These are phyloP conservation scores for Calonectria honghensis DNA, from an alignment of 2,329 filamentous ascomycete species.

Conservation along the genomic window DNA sequence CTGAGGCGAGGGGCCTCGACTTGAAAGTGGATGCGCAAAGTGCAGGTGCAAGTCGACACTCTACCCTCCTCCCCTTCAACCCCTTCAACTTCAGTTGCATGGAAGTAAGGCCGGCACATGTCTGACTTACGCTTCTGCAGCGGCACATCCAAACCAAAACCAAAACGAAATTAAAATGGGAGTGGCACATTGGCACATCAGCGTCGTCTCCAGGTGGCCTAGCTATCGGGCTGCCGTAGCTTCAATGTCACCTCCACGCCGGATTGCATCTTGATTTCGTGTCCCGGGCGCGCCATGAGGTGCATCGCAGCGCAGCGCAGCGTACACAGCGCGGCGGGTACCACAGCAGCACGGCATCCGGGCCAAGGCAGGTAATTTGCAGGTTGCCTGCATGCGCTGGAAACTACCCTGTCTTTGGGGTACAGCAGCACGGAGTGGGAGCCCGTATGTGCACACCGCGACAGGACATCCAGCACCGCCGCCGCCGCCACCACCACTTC, in stretches of 20 bases:
- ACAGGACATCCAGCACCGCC: constrained; percentile 1
- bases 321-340: constrained; percentile 10
- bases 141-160: constrained; percentile 23
- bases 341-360: constrained; percentile 33
- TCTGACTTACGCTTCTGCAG: constrained; percentile 23
- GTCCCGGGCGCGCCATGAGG: constrained; percentile 10
- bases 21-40: constrained; percentile 19
- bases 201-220: neutral
- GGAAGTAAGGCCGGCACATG: constrained; percentile 35
- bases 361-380: constrained; percentile 11
- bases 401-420: constrained; percentile 21
- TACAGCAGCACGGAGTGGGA: neutral
- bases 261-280: constrained; percentile 10
- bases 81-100: constrained; percentile 25
- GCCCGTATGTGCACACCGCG: neutral
- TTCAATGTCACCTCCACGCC: constrained; percentile 6
- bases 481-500: neutral
- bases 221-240: neutral
- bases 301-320: constrained; percentile 1
- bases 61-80: constrained; percentile 14
- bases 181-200: constrained; percentile 12
- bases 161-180: constrained; percentile 1
- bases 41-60: constrained; percentile 20
- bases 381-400: constrained; percentile 21
- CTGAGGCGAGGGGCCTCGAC: constrained; percentile 8